phyloP scores from a whole-genome alignment of 805 yeast species.

The Kazachstania viticola region DNA sequence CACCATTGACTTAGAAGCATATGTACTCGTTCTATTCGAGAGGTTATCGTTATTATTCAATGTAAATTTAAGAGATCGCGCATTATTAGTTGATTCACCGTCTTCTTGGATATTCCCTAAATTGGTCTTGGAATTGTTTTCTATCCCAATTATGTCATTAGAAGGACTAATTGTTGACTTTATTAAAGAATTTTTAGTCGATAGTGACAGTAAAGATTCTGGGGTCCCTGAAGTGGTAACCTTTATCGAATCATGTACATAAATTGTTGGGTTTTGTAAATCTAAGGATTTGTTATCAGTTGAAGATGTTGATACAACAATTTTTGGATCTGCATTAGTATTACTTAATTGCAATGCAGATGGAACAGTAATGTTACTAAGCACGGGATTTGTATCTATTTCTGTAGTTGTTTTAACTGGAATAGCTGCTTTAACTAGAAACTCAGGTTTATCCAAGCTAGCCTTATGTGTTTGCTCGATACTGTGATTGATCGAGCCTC shows the following conservation, averaged over 20 bases:
- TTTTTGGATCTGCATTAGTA: background rate
- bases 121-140: background rate
- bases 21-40: conserved; percentile 24
- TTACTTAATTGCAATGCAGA: background rate
- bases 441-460: conserved; percentile 8
- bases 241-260: background rate
- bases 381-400: conserved; percentile 21
- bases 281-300: background rate
- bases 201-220: no score
- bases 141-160: background rate
- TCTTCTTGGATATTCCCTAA: background rate
- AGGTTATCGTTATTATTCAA: conserved; percentile 15
- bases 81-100: background rate
- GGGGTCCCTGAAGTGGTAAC: background rate
- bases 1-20: conserved; percentile 25
- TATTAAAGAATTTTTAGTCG: no score
- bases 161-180: background rate
- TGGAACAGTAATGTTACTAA: conserved; percentile 19
- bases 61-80: conserved; percentile 12
- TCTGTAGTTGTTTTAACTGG: conserved; percentile 21
- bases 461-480: background rate
- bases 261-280: background rate
- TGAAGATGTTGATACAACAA: background rate
- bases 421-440: conserved; percentile 6
- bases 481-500: no score